These are phyloP conservation scores for Chytriomyces sp. DNA, from an alignment of 192 early-diverging fungal genomes.

Conservation along the genomic window DNA sequence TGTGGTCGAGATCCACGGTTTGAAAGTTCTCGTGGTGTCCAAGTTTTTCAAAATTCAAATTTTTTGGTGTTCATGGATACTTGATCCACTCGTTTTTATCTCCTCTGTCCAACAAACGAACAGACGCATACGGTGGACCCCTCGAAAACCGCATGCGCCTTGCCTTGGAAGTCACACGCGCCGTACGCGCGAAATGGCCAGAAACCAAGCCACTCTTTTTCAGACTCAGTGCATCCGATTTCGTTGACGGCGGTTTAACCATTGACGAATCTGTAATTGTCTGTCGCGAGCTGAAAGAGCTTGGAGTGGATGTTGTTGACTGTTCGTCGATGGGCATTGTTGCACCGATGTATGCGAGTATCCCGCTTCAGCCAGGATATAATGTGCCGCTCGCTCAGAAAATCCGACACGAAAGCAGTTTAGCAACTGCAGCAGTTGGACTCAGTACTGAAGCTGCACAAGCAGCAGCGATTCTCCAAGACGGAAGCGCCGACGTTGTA, in stretches of 20 bases:
- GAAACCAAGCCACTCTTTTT: slow-evolving; percentile 82
- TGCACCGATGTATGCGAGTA: slow-evolving; percentile 42
- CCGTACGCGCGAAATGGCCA: slow-evolving; percentile 74
- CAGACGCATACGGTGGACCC: slow-evolving; percentile 88
- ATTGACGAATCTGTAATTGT: slow-evolving; percentile 74
- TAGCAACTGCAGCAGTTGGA: slow-evolving; percentile 68
- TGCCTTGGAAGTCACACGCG: slow-evolving; percentile 39
- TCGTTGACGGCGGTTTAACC: slow-evolving; percentile 69
- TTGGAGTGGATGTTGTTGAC: slow-evolving; percentile 89
- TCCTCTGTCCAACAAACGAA: slow-evolving; percentile 79
- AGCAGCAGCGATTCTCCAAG: slow-evolving; percentile 71
- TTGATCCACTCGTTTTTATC: slow-evolving; percentile 85
- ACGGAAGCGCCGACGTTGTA: slow-evolving; percentile 73
- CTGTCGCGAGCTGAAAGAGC: slow-evolving; percentile 53
- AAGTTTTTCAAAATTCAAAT: slow-evolving; percentile 66
- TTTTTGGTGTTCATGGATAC: slow-evolving; percentile 84
- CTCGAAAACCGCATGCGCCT: slow-evolving; percentile 83
- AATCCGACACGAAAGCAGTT: slow-evolving; percentile 53
- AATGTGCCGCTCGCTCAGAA: slow-evolving; percentile 73
- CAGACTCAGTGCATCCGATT: slow-evolving; percentile 81
- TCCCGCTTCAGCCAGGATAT: slow-evolving; percentile 27
- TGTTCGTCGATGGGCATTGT: slow-evolving; percentile 78
- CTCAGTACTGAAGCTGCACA: slow-evolving; percentile 72
- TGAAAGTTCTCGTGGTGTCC: too few species aligned
- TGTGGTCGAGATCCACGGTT: too few species aligned